These are phyloP conservation scores for Nicotiana attenuata DNA, from an alignment of 257 asterid genomes.

Conservation along the genomic window DNA sequence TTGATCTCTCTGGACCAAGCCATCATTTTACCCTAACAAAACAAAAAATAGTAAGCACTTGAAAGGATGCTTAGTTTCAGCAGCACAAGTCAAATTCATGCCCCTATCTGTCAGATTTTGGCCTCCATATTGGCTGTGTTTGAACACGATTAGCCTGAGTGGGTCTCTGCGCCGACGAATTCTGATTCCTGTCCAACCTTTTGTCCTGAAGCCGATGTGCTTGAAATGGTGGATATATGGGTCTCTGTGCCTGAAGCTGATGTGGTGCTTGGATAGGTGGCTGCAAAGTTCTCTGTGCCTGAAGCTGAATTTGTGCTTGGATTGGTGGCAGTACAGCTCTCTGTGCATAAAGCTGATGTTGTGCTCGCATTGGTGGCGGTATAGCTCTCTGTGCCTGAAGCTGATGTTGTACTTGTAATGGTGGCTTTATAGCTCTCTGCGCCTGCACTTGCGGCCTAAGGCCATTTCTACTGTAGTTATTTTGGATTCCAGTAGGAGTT, in stretches of 20 bases:
- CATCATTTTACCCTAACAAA: not conserved
- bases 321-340: not conserved
- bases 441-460: conserved; percentile 17
- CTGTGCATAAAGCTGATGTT: not conserved
- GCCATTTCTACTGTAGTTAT: conserved; percentile 27
- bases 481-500: conserved; percentile 25
- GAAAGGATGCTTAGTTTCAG: conserved; percentile 6
- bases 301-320: not conserved
- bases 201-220: not conserved
- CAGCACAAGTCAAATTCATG: not conserved
- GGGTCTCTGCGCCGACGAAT: not conserved
- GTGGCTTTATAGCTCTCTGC: conserved; percentile 15
- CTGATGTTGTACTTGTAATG: not conserved
- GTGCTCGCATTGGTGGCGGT: conserved; percentile 15
- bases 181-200: not conserved
- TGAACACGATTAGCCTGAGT: not conserved
- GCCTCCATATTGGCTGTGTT: conserved; percentile 51
- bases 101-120: conserved; percentile 25
- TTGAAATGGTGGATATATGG: conserved; percentile 18
- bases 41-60: not conserved
- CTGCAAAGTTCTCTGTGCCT: not conserved
- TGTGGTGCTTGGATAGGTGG: not conserved
- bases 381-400: not conserved
- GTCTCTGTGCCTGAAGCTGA: not conserved
- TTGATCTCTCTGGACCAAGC: not conserved